Evolutionary conservation across 805 yeast genomes (phyloP), one percentile per base, ranked within the genome.

Genomic region (Candida piceae): DNA sequence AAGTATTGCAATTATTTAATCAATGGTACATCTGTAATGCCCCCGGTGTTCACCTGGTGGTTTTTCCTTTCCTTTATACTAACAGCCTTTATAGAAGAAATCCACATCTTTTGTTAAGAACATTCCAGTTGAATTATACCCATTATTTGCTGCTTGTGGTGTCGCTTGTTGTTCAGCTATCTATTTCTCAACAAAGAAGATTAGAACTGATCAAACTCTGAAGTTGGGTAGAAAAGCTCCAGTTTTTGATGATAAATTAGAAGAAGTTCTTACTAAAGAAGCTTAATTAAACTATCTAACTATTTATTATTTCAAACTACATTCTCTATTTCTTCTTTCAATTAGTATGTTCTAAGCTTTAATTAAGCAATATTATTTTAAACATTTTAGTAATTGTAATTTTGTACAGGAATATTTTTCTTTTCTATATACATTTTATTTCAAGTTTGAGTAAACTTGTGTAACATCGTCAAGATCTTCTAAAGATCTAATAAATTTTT

Each of bases 391-490:
- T n/a, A n/a, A n/a, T n/a, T n/a, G n/a, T n/a, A n/a, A n/a, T n/a
- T n/a, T n/a, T n/a, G n/a, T n/a, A n/a, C n/a, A n/a, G n/a, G n/a
- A n/a, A n/a, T n/a, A n/a, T n/a, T n/a, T n/a, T n/a, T 4, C 4
- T n/a, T 16, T n/a, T 17, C 22, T 38, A 26, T 35, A 35, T 31
- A 34, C 29, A 38, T 20, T 15, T n/a, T 24, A 24, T 41, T 64
- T 70, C 47, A 76, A 65, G 55, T 87, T 90, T 21, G 85, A 73
- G 62, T 84, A 85, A 41, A 84, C 77, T 44, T 77, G 86, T 6
- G 86, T 78, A 16, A 90, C 84, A 49, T 93, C 97, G 34, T 82
- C 87, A n/a, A 87, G 64, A 23, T 80, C 86, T 36, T 86, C 94
- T 31, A 90, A 64, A 32, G 69, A 67, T 16, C 58, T 64, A 23